Evolutionary conservation across 345 rosid genomes (phyloP).

Genomic region (Sisymbrium irio): DNA sequence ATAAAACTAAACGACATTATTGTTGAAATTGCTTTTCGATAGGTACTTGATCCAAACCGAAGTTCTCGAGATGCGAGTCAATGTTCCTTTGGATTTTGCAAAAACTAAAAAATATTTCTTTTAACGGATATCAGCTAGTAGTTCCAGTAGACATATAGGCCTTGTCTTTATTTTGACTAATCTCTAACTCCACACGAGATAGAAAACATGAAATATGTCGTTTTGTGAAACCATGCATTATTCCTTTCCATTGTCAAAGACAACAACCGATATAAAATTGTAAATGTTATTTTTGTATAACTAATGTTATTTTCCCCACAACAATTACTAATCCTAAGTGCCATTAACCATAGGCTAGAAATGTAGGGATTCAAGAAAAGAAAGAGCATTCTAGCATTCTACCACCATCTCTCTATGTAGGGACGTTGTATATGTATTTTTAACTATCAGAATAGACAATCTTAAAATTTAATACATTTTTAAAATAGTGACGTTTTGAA

Average conservation of each 20-base stretch:
- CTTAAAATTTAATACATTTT: not conserved
- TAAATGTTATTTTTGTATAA: not conserved
- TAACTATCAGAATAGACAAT: not conserved
- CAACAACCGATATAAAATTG: not conserved
- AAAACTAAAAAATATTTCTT: not conserved
- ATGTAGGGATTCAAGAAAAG: not conserved
- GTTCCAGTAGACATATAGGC: conserved; percentile 21
- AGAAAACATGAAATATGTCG: conserved; percentile 23
- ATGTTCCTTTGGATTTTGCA: conserved; percentile 25
- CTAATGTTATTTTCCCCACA: not conserved
- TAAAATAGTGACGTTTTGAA: not conserved
- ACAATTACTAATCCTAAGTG: not conserved
- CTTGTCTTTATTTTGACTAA: conserved; percentile 35
- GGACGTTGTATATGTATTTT: not conserved
- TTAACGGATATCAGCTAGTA: not conserved
- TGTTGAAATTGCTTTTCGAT: not conserved
- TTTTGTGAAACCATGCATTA: conserved; percentile 25
- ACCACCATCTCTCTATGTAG: not conserved
- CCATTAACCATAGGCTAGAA: no score
- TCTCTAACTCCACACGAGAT: conserved; percentile 21
- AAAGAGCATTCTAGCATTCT: not conserved
- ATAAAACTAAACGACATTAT: not conserved
- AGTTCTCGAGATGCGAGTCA: conserved; percentile 28
- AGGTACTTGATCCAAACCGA: conserved; percentile 30
- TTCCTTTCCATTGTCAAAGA: conserved; percentile 20